Percentiles rank a stretch among this genome's conserved stretches.
These are phyloP conservation scores for Tulasnella sp. DNA, from an alignment of 768 basidiomycete genomes.

Conservation along the genomic window DNA sequence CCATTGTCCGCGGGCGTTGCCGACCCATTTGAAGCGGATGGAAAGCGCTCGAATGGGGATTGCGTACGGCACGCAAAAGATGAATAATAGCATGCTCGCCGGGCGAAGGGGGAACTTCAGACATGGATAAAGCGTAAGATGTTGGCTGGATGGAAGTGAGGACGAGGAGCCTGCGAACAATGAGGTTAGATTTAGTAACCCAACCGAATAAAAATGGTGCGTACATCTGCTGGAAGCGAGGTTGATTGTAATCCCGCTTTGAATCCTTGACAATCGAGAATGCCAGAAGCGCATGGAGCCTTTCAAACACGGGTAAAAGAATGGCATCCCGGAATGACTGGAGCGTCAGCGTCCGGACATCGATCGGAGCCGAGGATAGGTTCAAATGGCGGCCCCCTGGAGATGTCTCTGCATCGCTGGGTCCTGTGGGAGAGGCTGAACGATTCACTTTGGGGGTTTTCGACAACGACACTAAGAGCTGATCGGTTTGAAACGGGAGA, in stretches of 20 bases:
- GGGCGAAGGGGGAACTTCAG: conserved; percentile 44
- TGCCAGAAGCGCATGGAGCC: conserved; percentile 11
- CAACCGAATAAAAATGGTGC: conserved; percentile 20
- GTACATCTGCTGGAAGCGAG: conserved; percentile 74
- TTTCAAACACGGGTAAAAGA: conserved; percentile 48
- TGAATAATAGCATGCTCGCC: conserved; percentile 61
- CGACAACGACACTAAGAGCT: conserved; percentile 56
- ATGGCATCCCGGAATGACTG: conserved; percentile 72
- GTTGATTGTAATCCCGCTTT: conserved; percentile 46
- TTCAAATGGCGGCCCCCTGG: conserved; percentile 12
- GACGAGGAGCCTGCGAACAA: conserved; percentile 39
- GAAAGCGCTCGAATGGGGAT: conserved; percentile 8
- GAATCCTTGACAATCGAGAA: conserved; percentile 11
- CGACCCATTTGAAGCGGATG: conserved; percentile 1
- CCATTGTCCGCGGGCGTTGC: conserved; percentile 25
- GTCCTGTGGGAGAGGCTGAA: conserved; percentile 36
- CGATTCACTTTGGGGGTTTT: conserved; percentile 43
- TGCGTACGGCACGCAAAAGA: conserved; percentile 38
- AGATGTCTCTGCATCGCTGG: conserved; percentile 3
- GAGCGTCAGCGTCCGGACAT: conserved; percentile 71
- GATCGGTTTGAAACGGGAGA: conserved; percentile 51
- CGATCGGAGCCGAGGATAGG: conserved; percentile 46
- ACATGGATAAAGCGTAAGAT: conserved; percentile 46
- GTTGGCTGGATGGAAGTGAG: conserved; percentile 32
- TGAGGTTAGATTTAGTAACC: conserved; percentile 9